phyloP scores from a whole-genome alignment of 2,329 filamentous ascomycete genomes.

The Fusarium odoratissimum region DNA sequence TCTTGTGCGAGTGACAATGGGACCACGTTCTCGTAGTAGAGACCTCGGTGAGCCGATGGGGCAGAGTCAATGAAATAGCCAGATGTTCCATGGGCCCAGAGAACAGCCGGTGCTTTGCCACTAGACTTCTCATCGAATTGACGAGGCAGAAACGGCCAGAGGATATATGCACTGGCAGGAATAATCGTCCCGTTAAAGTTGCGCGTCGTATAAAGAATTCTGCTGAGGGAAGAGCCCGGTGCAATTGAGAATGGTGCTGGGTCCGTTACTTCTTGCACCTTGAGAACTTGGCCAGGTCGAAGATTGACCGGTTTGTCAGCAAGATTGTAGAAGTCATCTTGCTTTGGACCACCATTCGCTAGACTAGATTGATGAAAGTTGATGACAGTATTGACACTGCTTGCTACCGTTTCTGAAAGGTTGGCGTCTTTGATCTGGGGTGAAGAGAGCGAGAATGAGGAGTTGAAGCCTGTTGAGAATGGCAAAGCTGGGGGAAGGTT shows the following conservation, averaged over 20 bases:
- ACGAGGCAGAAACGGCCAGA: constrained; percentile 22
- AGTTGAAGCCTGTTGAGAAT: constrained; percentile 26
- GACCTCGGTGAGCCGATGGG: constrained; percentile 53
- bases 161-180: constrained; percentile 14
- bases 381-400: constrained; percentile 18
- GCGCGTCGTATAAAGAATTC: constrained; percentile 20
- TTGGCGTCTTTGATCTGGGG: constrained; percentile 10
- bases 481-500: background rate
- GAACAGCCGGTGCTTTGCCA: constrained; percentile 44
- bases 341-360: constrained; percentile 25
- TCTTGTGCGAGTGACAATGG: constrained; percentile 53
- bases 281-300: constrained; percentile 18
- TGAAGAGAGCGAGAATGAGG: constrained; percentile 13
- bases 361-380: constrained; percentile 27
- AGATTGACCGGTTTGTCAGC: background rate
- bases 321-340: constrained; percentile 36
- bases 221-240: background rate
- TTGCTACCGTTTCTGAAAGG: background rate
- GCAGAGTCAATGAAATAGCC: constrained; percentile 52
- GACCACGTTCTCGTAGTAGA: constrained; percentile 54
- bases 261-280: constrained; percentile 28
- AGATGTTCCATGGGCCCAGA: constrained; percentile 59
- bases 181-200: constrained; percentile 28
- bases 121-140: background rate
- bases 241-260: constrained; percentile 4